Conservation (phyloP, 2,329 filamentous ascomycete species). For the Penicillium thymicola region DNA sequence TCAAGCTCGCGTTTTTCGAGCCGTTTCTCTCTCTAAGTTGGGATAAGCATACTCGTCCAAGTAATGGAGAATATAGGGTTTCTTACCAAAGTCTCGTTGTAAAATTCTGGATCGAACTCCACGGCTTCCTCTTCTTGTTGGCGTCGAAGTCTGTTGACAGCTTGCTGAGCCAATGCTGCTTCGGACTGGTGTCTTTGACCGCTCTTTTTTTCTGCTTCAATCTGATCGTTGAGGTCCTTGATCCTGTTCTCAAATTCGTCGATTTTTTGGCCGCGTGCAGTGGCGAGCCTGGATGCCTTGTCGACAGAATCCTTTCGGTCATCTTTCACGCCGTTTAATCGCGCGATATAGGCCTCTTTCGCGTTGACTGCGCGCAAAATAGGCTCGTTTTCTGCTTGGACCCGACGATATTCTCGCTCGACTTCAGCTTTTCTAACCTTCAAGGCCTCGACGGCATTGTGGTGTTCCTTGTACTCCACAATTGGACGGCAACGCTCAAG, state of each 20-base stretch:
- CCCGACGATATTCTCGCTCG: slow-evolving; percentile 53
- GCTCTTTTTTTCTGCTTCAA: slow-evolving; percentile 52
- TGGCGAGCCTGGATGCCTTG: slow-evolving; percentile 50
- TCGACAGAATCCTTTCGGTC: slow-evolving; percentile 55
- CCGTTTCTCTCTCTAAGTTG: slow-evolving; percentile 55
- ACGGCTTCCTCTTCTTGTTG: slow-evolving; percentile 60
- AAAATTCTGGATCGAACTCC: slow-evolving; percentile 66
- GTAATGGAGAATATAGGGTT: neutral
- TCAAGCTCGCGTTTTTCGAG: slow-evolving; percentile 35
- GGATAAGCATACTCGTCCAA: slow-evolving; percentile 21
- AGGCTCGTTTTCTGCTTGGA: slow-evolving; percentile 64
- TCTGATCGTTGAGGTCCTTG: slow-evolving; percentile 37
- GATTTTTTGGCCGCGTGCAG: slow-evolving; percentile 41
- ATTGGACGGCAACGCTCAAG: slow-evolving; percentile 65
- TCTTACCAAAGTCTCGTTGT: slow-evolving; percentile 70
- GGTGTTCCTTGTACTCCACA: slow-evolving; percentile 60
- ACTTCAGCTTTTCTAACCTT: slow-evolving; percentile 58
- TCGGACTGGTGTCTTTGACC: slow-evolving; percentile 54
- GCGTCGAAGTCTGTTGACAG: slow-evolving; percentile 62
- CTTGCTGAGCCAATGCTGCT: slow-evolving; percentile 49
- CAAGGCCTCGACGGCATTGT: slow-evolving; percentile 47
- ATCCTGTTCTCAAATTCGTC: slow-evolving; percentile 39
- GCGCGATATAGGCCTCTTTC: slow-evolving; percentile 63
- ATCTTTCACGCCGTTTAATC: slow-evolving; percentile 55
- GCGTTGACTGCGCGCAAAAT: slow-evolving; percentile 64